Base-by-base conservation (phyloP, 352 stramenopile species). In the Aphanomyces astaci region DNA sequence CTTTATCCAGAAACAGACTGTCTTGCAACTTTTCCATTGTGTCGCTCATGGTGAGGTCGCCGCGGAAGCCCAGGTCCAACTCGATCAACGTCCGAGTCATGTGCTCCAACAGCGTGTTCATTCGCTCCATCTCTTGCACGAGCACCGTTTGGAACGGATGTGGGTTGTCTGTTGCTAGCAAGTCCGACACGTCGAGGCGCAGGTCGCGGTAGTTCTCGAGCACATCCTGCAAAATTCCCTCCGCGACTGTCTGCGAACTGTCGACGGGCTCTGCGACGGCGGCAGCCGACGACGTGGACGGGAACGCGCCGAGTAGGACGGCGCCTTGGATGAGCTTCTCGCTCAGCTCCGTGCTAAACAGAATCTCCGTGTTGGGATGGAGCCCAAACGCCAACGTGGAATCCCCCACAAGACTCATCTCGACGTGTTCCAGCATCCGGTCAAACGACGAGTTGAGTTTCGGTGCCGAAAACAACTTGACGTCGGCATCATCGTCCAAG, bases 291-390 rank as follows among this genome's bases (percentile, higher is more conserved):
- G 43, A 15, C 22, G 60, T 2, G 24, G 60, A 59, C 17, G 60
- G 60, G 17, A 67, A 22, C 2, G 60, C 60, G 11, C 60, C 60
- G 3, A 97, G 76, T 5, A 92, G 62, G n/a, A 97, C 48, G 40
- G 96, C 84, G 11, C 85, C 82, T 63, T 82, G 71, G 43, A 97
- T 76, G 24, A 97, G 71, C 9, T 78, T 75, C 24, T 96, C 85
- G 0, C 86, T 89, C 43, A 83, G 79, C 10, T 91, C 78, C 11
- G 90, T 98, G 24, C 89, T 85, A 70, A 97, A 98, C 19, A 84
- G 86, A 15, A 98, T 94, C 70, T 97, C 91, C 4, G 90, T 88
- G 73, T 98, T 98, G n/a, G 92, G 87, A 63, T 98, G 92, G 46
- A 98, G 49, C 0, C 90, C 90, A 78, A 98, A 97, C 2, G 89